Conservation (phyloP, 2,329 filamentous ascomycete species). For the Beauveria sp. region DNA sequence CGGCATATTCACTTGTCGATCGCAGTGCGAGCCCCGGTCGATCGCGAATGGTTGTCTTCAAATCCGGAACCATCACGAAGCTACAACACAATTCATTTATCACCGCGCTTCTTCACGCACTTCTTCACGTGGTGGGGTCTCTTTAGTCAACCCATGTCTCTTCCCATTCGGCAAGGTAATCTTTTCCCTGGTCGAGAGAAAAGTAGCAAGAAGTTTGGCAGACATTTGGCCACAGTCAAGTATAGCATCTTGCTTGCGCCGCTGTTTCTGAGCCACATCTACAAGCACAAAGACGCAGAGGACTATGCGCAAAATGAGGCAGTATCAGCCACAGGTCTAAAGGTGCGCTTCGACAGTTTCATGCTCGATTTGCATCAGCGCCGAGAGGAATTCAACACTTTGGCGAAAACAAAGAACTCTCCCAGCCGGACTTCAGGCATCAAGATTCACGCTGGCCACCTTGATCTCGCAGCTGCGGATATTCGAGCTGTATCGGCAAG, state of each 20-base stretch:
- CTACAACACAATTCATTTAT: conserved; percentile 94
- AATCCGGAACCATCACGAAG: conserved; percentile 72
- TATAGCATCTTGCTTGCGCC: conserved; percentile 90
- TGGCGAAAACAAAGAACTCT: conserved; percentile 67
- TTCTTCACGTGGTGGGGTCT: conserved; percentile 98
- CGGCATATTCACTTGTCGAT: conserved; percentile 95
- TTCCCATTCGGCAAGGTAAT: conserved; percentile 85
- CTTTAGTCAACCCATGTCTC: conserved; percentile 88
- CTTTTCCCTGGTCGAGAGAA: conserved; percentile 91
- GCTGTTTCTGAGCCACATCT: conserved; percentile 90
- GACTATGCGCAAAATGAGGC: conserved; percentile 62
- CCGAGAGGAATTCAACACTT: conserved; percentile 81
- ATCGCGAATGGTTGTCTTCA: conserved; percentile 76
- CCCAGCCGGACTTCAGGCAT: conserved; percentile 82
- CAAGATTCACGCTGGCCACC: conserved; percentile 88
- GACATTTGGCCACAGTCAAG: conserved; percentile 97
- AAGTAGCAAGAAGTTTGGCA: conserved; percentile 96
- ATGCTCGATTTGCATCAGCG: conserved; percentile 95
- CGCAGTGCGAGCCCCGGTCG: conserved; percentile 77
- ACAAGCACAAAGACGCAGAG: conserved; percentile 95
- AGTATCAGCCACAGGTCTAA: conserved; percentile 90
- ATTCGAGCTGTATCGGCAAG: conserved; percentile 88
- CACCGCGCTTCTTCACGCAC: conserved; percentile 93
- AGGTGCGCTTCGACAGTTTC: conserved; percentile 91
- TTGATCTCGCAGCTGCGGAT: conserved; percentile 87